Percentiles rank a stretch among this genome's conserved stretches.
phyloP scores from a whole-genome alignment of 441 rosid genomes.

The Corymbia citriodora region DNA sequence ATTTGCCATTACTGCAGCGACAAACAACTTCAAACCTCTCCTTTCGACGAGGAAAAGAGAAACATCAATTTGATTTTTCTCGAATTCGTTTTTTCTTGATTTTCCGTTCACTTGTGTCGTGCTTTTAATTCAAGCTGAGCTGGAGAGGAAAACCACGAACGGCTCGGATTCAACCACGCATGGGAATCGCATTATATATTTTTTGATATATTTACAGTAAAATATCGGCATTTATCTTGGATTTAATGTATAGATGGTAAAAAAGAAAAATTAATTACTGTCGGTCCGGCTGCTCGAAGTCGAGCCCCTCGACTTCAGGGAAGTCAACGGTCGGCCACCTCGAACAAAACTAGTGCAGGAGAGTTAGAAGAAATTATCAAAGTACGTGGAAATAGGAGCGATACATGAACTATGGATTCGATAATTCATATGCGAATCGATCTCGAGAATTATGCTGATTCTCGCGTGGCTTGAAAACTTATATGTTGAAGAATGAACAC shows the following conservation, averaged over 20 bases:
- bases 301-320: not conserved
- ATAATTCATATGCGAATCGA: too few species aligned
- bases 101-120: too few species aligned
- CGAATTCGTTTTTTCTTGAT: too few species aligned
- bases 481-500: not conserved
- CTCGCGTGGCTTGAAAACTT: too few species aligned
- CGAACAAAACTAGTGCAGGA: not conserved
- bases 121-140: not conserved
- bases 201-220: too few species aligned
- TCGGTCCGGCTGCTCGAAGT: not conserved
- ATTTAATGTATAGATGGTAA: too few species aligned
- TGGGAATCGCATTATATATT: not conserved
- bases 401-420: not conserved
- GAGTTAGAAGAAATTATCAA: not conserved
- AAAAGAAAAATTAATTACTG: too few species aligned
- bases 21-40: not conserved
- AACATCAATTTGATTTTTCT: not conserved
- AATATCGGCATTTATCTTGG: not conserved
- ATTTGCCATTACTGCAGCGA: not conserved
- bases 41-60: not conserved
- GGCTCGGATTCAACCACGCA: not conserved
- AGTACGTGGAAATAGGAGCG: not conserved
- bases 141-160: not conserved
- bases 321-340: not conserved
- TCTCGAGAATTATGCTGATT: too few species aligned